Base-by-base conservation (phyloP, 441 rosid genomes). In the Breynia disticha region DNA sequence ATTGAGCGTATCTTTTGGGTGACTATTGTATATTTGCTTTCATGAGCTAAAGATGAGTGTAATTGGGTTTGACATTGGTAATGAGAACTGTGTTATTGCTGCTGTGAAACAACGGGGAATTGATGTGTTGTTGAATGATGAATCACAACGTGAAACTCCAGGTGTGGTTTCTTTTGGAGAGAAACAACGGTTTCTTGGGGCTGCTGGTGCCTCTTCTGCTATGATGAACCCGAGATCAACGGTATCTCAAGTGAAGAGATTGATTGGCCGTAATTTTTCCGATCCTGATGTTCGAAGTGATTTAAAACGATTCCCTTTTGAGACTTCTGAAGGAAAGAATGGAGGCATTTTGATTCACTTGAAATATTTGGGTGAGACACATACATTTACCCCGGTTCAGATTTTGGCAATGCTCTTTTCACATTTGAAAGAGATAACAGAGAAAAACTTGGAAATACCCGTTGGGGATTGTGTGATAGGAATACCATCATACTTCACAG, bases 391-490 rank as follows among this genome's bases (percentile, higher is more conserved):
- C 0, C 96, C 99, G 7, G 87, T 93, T 63, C 99, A 93, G 67
- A 65, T 93, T 52, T 53, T 93, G 73, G 99, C 93, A 35, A 93
- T 93, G 99, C 64, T 93, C 68, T 52, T 93, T 15, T 84, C 97
- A 0, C 53, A 93, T 69, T 66, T 93, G 76, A 93, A 89, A 67
- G 72, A 68, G 57, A 93, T 93, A 54, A 97, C 95, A 21, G 89
- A 89, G 83, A 77, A 72, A 70, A 93, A 93, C 57, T 54, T 84
- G 66, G 87, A 78, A 64, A 76, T 93, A 3, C 95, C 93, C 0
- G 97, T 89, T 19, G 96, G 79, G 11, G 99, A 93, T 70, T 93
- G 99, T 63, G 86, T 96, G 72, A 84, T 93, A 54, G 99, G 97
- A 4, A 87, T 93, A 66, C 99, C 99, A 2, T 88, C 78, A 28